These are phyloP conservation scores for Pleurotus salmoneostramineus DNA, from an alignment of 768 basidiomycete species.

Conservation along the genomic window DNA sequence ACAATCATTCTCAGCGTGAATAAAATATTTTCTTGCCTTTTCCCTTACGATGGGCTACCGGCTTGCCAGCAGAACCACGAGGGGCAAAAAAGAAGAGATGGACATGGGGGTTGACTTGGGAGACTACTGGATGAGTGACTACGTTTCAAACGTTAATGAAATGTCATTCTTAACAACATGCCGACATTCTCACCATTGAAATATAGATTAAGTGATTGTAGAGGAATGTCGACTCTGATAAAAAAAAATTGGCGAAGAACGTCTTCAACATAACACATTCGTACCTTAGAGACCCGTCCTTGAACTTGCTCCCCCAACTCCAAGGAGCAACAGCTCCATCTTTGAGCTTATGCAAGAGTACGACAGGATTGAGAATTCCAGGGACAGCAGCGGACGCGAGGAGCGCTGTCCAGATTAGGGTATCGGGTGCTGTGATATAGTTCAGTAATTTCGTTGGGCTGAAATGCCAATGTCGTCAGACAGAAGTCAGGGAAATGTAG, in stretches of 20 bases:
- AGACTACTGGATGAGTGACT: conserved; percentile 93
- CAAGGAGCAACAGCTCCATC: conserved; percentile 82
- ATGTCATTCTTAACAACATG: not conserved
- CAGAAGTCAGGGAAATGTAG: not conserved
- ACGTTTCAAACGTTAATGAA: not conserved
- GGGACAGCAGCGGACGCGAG: conserved; percentile 94
- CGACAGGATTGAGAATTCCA: conserved; percentile 92
- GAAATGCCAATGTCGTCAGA: not conserved
- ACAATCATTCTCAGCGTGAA: not conserved
- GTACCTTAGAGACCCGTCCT: conserved; percentile 86
- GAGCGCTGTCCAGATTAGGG: conserved; percentile 75
- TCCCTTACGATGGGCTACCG: conserved; percentile 90
- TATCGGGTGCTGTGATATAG: conserved; percentile 94
- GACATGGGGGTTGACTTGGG: conserved; percentile 90
- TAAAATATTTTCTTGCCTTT: conserved; percentile 52
- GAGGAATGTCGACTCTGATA: conserved; percentile 86
- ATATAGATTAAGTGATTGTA: conserved; percentile 83
- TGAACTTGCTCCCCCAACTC: conserved; percentile 94
- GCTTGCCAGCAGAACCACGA: conserved; percentile 83
- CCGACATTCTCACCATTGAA: conserved; percentile 60
- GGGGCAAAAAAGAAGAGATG: conserved; percentile 96
- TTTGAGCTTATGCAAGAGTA: conserved; percentile 86
- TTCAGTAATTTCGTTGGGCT: conserved; percentile 96
- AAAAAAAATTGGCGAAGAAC: conserved; percentile 11
- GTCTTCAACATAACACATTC: conserved; percentile 10